Evolutionary conservation across 2,329 filamentous ascomycete genomes (phyloP).

Genomic region (Phaeophleospora eucalypticola): DNA sequence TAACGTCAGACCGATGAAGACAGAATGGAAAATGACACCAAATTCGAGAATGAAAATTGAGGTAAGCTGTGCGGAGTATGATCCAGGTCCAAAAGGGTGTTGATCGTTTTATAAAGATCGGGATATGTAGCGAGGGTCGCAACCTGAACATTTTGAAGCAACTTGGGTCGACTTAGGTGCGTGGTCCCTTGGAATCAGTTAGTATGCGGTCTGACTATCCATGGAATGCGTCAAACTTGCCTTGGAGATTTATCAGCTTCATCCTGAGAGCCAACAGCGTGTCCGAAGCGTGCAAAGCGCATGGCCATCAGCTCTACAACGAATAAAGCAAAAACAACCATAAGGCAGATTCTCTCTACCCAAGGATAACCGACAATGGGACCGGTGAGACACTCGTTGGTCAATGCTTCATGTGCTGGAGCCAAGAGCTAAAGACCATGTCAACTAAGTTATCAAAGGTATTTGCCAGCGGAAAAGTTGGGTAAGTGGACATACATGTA

Average conservation of each 20-base stretch:
- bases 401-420: constrained; percentile 74
- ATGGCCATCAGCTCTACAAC: constrained; percentile 81
- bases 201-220: no score
- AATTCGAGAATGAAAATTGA: constrained; percentile 92
- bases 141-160: no score
- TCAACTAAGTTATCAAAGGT: no score
- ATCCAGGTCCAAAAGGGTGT: constrained; percentile 40
- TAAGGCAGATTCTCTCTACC: constrained; percentile 78
- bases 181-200: no score
- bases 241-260: constrained; percentile 53
- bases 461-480: no score
- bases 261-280: no score
- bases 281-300: constrained; percentile 64
- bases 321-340: constrained; percentile 85
- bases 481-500: no score
- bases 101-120: constrained; percentile 38
- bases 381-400: constrained; percentile 63
- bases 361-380: constrained; percentile 70
- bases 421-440: constrained; percentile 61
- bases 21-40: constrained; percentile 71
- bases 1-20: constrained; percentile 85
- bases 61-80: constrained; percentile 74
- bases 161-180: no score
- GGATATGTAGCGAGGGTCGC: no score
- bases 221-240: no score